Percentiles rank a stretch among this genome's conserved stretches.
Evolutionary conservation across 1,284 basidiomycete species (phyloP).

Genomic region (Ganoderma leucocontextum): DNA sequence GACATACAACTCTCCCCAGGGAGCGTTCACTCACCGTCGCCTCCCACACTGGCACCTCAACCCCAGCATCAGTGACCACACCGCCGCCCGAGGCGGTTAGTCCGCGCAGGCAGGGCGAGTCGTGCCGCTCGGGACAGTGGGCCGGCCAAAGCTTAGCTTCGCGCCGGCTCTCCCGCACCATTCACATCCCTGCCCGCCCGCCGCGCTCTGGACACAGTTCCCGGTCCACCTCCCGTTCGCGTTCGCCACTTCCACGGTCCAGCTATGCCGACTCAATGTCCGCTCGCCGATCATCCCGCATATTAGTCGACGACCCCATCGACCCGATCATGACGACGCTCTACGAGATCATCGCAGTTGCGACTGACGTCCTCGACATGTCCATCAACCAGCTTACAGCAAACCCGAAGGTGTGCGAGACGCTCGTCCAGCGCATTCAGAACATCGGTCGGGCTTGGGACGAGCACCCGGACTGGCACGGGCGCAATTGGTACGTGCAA

Average conservation of each 20-base stretch:
- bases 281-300: conserved; percentile 76
- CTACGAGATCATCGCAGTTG: conserved; percentile 92
- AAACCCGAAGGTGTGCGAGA: conserved; percentile 85
- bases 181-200: conserved; percentile 77
- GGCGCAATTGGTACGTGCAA: conserved; percentile 98
- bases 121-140: conserved; percentile 62
- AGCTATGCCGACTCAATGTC: conserved; percentile 70
- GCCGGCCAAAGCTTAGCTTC: conserved; percentile 62
- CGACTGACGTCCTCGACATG: conserved; percentile 95
- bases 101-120: conserved; percentile 65
- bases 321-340: conserved; percentile 92
- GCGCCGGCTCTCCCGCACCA: conserved; percentile 81
- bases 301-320: conserved; percentile 79
- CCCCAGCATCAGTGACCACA: conserved; percentile 58
- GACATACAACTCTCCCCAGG: conserved; percentile 72
- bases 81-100: conserved; percentile 68
- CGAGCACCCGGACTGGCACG: conserved; percentile 97
- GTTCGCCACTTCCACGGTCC: conserved; percentile 88
- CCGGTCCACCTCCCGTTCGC: conserved; percentile 94
- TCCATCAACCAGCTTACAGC: conserved; percentile 87
- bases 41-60: conserved; percentile 60
- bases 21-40: conserved; percentile 64
- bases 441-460: conserved; percentile 95
- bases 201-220: conserved; percentile 84
- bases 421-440: conserved; percentile 91